phyloP scores from a whole-genome alignment of 2,329 filamentous ascomycete genomes.

The Zalaria sp. region DNA sequence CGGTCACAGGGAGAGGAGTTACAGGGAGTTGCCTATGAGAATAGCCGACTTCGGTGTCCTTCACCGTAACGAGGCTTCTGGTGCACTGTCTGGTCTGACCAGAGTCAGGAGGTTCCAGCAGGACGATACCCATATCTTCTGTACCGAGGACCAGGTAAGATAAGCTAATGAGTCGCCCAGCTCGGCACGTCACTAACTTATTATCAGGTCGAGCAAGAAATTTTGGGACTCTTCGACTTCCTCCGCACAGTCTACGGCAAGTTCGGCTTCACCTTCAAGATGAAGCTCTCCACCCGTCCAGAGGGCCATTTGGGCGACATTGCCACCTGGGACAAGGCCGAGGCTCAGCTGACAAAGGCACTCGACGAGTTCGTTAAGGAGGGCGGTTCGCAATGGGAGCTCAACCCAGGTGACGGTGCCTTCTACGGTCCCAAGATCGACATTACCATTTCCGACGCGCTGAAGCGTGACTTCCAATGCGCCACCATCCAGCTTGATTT shows the following conservation, averaged over 20 bases:
- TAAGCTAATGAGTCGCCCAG: slow-evolving; percentile 1
- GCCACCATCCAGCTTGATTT: slow-evolving; percentile 93
- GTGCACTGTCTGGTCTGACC: slow-evolving; percentile 79
- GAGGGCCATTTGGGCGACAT: slow-evolving; percentile 83
- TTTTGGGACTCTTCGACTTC: slow-evolving; percentile 78
- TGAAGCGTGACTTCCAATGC: slow-evolving; percentile 74
- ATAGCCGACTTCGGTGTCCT: slow-evolving; percentile 93
- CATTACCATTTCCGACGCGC: slow-evolving; percentile 80
- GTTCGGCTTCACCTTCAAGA: slow-evolving; percentile 79
- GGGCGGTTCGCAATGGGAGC: slow-evolving; percentile 60
- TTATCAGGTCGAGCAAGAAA: slow-evolving; percentile 50
- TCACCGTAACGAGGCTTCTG: slow-evolving; percentile 89
- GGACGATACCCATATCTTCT: slow-evolving; percentile 95
- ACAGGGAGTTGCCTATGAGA: slow-evolving; percentile 78
- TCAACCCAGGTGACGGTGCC: slow-evolving; percentile 89
- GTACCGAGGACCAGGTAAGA: slow-evolving; percentile 57
- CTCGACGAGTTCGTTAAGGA: slow-evolving; percentile 59
- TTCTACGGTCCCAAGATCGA: slow-evolving; percentile 99
- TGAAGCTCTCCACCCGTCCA: slow-evolving; percentile 82
- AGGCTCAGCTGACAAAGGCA: slow-evolving; percentile 64
- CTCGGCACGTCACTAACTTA: not conserved
- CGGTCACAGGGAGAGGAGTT: slow-evolving; percentile 67
- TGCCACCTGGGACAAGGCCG: slow-evolving; percentile 79
- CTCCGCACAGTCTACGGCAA: slow-evolving; percentile 65
- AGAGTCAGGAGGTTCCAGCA: slow-evolving; percentile 90